Conservation (phyloP, 2,329 filamentous ascomycete species). For the Sporothrix globosa region DNA sequence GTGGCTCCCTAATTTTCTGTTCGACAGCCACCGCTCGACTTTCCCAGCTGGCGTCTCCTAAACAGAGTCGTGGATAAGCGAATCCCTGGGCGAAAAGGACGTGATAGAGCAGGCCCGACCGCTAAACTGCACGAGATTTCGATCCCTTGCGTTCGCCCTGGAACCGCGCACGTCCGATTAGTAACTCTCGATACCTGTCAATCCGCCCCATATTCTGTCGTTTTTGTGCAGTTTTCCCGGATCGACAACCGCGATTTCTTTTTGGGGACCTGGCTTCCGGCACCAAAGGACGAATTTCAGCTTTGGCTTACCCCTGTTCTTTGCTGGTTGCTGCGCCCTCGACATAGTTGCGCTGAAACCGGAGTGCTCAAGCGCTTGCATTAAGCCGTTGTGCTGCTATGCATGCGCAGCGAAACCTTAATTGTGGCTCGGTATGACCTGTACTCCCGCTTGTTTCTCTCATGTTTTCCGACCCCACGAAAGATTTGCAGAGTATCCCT, state of each 20-base stretch:
- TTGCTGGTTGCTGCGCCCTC: slow-evolving; percentile 23
- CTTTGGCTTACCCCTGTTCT: not conserved
- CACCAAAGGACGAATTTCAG: slow-evolving; percentile 2
- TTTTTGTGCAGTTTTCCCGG: slow-evolving; percentile 22
- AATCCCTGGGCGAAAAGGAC: slow-evolving; percentile 14
- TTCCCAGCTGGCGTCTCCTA: slow-evolving; percentile 25
- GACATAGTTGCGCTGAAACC: slow-evolving; percentile 27
- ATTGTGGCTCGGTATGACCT: slow-evolving; percentile 33
- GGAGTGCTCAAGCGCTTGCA: slow-evolving; percentile 23
- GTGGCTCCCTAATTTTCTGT: slow-evolving; percentile 5
- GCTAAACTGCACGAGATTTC: not conserved
- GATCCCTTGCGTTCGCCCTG: slow-evolving; percentile 3
- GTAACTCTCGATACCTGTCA: slow-evolving; percentile 3
- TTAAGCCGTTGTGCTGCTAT: slow-evolving; percentile 27
- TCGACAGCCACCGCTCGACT: slow-evolving; percentile 18
- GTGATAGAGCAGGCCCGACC: not conserved
- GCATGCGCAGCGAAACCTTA: slow-evolving; percentile 34
- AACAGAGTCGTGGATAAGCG: not conserved
- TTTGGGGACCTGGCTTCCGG: slow-evolving; percentile 24
- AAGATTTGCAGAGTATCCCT: slow-evolving; percentile 18
- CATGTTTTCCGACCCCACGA: slow-evolving; percentile 22
- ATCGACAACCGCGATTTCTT: slow-evolving; percentile 26
- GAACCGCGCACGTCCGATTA: not conserved
- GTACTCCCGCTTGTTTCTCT: slow-evolving; percentile 19
- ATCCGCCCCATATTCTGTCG: slow-evolving; percentile 3